Base-by-base conservation (phyloP, 371 early-diverging fungal genomes). In the Gilbertella persicaria region DNA sequence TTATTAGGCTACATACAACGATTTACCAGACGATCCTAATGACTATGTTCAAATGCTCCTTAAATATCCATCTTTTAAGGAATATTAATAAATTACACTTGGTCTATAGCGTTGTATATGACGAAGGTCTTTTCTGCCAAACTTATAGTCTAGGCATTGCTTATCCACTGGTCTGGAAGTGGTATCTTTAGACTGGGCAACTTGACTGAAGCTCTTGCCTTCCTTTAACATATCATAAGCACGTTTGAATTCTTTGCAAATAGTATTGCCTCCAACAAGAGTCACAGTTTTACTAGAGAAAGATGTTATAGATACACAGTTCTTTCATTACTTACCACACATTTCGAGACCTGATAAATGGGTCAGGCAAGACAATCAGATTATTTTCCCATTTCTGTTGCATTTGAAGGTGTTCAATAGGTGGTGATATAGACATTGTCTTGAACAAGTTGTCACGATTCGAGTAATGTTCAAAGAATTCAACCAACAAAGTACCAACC, bases 381-480 rank as follows among this genome's bases (percentile, higher is more conserved):
- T 40, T 33, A 7, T 42, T 24, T 14, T 36, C 16, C 45, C 45
- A 45, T 0, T 7, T 8, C 19, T 13, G 4, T 35, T 45, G 35
- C 10, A 19, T 24, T 14, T 28, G 2, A 17, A 26, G 26, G 12
- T 30, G n/a, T 84, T 88, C 28, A 68, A 64, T 13, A 83, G 66
- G 16, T 84, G 67, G 23, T 73, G 33, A 33, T 33, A 78, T 23
- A 79, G 79, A 21, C 85, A 87, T 20, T 58, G 39, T 17, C 55
- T 45, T 4, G 58, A 61, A 51, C 79, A 87, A 9, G 49, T 78
- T 63, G 45, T 86, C 80, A 19, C 69, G 69, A 45, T 66, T 54
- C 13, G 83, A 83, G 54, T 69, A 76, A 33, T 53, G 64, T n/a
- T 69, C 63, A 59, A 86, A 87, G 46, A 89, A 86, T 6, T 67